Evolutionary conservation across 306 rosid species (phyloP).

Genomic region (Ammopiptanthus mongolicus): DNA sequence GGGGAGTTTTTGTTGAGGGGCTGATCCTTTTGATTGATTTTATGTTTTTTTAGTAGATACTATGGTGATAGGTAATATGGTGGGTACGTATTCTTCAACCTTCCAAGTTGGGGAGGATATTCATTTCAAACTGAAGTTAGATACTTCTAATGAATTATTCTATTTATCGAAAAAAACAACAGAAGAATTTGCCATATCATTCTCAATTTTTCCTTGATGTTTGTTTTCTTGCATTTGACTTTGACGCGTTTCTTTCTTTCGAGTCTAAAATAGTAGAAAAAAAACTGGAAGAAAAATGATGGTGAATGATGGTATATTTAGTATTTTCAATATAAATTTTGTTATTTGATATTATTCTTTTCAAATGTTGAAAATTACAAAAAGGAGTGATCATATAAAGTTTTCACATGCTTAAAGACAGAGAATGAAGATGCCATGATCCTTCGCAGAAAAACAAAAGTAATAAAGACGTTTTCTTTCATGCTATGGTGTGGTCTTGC

Average conservation of each 20-base stretch:
- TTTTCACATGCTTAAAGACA: not conserved
- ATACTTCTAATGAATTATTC: too few species aligned
- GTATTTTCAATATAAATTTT: not conserved
- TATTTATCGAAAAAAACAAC: too few species aligned
- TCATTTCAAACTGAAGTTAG: too few species aligned
- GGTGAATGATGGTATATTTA: not conserved
- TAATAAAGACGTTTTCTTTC: not conserved
- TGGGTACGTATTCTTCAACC: too few species aligned
- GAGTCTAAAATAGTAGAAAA: not conserved
- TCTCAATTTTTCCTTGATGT: not conserved
- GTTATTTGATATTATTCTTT: not conserved
- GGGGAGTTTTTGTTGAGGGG: too few species aligned
- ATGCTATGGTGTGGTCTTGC: not conserved
- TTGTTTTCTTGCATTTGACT: not conserved
- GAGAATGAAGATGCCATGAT: conserved; percentile 26
- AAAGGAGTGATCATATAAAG: too few species aligned
- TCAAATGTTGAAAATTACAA: not conserved
- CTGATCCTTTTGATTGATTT: too few species aligned
- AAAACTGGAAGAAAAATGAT: too few species aligned
- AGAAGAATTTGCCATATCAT: not conserved
- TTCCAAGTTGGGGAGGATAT: too few species aligned
- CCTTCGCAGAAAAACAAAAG: conserved; percentile 16
- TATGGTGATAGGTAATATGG: too few species aligned
- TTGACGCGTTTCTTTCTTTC: not conserved
- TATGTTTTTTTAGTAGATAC: too few species aligned